Base-by-base conservation (phyloP, 805 yeast species). In the Ogataea chonburiensis region DNA sequence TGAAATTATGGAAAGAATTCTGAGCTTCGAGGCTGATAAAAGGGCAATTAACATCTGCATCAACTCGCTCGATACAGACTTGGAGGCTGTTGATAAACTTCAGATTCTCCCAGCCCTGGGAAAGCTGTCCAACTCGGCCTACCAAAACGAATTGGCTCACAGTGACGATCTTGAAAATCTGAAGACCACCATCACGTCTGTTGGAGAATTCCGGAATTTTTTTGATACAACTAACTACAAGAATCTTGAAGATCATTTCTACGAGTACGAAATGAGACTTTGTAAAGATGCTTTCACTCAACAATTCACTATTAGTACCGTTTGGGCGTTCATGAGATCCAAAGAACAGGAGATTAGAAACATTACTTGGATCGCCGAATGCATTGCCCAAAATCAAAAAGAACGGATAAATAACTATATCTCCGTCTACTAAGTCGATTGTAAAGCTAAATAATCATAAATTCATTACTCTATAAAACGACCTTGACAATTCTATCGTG, bases 321-420 rank as follows among this genome's bases (percentile, higher is more conserved):
- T 93, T 38, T 93, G 96, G 93, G 96, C 96, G 5, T 93, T 96
- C 95, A 75, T 94, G 58, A 84, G 87, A 64, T 82, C 96, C 12
- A 85, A 84, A 56, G 98, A 93, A 64, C 98, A 94, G 66, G 99
- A 93, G 64, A 79, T 94, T 42, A 77, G 98, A 64, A 93, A 93
- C 61, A 83, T 93, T 49, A 87, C 98, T n/a, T 93, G 99, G 99
- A 91, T 93, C 39, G 96, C 98, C 32, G 99, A 93, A 68, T 93
- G 99, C 70, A 93, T 93, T 67, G 96, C 98, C 20, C 98, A 94
- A 64, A 89, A 88, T 60, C 99, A 93, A 71, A 86, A 88, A 68
- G 94, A 86, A 58, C 78, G 96, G 62, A 86, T 93, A 49, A 81
- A 83, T 53, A 86, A 86, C 61, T 94, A 88, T 61, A 88, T 94